Evolutionary conservation across 75 land plant species (phyloP), one percentile per base, ranked within the genome.

Genomic region (Adiantum capillusveneris): DNA sequence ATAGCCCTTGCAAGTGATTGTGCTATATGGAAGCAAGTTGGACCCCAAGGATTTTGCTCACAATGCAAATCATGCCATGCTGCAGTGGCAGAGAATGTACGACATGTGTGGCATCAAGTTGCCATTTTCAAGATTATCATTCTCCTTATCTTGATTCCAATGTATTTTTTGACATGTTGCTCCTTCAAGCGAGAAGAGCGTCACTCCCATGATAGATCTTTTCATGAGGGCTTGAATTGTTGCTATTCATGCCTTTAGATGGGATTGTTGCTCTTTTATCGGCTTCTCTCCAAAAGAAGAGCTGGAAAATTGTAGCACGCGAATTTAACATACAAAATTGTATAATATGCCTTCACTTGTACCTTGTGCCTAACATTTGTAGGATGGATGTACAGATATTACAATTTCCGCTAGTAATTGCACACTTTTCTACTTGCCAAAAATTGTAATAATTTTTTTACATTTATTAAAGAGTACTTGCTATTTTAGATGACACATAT

Each of bases 101-200:
- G 55, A 24, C 55, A 25, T 14, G 16, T 53, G 14, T 53, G 55
- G 55, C 55, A 53, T 26, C 6, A 26, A 27, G 24, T 53, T 12
- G 55, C 55, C 55, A 24, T 53, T 27, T 22, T 53, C 28, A 53
- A 53, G 55, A 27, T 53, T 27, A 53, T 53, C 55, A 24, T 24
- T 27, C 55, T 53, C 55, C 25, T 53, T 27, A 6, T 53, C 5
- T 25, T 53, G 28, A 26, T 53, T 27, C 55, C 55, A 2, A 26
- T 27, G 14, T 53, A 53, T 24, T 53, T 53, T 14, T 12, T 53
- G 27, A 53, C 28, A 11, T 53, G 25, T 27, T 53, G 25, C 28
- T 53, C 18, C 55, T 53, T 53, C 55, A 53, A 53, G 28, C 55
- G 22, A 14, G 13, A 53, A 24, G 55, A 53, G 1, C 7, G 9